phyloP scores from a whole-genome alignment of 768 basidiomycete species.

The Auricularia cornea region DNA sequence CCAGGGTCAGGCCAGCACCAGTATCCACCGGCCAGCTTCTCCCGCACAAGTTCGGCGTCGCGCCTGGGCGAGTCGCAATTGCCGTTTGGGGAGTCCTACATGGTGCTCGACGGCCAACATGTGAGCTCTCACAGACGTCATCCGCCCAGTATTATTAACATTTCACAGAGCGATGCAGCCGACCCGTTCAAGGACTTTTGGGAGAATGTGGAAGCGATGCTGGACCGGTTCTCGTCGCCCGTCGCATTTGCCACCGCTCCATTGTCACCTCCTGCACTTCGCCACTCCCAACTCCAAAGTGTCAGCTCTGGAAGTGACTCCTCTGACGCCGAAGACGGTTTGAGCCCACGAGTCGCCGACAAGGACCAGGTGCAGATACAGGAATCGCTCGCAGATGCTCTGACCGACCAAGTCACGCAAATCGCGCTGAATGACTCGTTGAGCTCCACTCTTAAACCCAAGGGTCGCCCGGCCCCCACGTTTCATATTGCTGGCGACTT shows the following conservation, averaged over 20 bases:
- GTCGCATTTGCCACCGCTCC: constrained; percentile 80
- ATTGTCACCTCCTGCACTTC: constrained; percentile 23
- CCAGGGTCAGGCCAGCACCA: neutral
- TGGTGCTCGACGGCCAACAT: constrained; percentile 67
- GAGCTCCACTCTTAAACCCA: neutral
- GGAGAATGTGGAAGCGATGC: constrained; percentile 79
- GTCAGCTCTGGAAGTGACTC: neutral
- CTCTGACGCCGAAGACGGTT: neutral
- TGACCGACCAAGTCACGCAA: neutral
- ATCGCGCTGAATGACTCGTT: neutral
- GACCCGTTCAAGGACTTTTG: constrained; percentile 88
- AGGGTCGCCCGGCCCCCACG: neutral
- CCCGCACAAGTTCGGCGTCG: constrained; percentile 32
- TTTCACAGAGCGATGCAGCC: constrained; percentile 59
- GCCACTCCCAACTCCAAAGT: neutral
- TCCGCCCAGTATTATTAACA: no score
- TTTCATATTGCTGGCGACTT: constrained; percentile 41
- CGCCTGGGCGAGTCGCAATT: constrained; percentile 39
- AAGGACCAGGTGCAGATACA: neutral
- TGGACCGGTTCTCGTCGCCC: constrained; percentile 76
- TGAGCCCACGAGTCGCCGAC: neutral
- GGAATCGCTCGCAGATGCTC: neutral
- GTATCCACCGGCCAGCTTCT: constrained; percentile 9
- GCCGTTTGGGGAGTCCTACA: constrained; percentile 80
- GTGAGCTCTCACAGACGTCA: constrained; percentile 40